Base-by-base conservation (phyloP, 2,329 filamentous ascomycete species). In the Cladorrhinum sp. region DNA sequence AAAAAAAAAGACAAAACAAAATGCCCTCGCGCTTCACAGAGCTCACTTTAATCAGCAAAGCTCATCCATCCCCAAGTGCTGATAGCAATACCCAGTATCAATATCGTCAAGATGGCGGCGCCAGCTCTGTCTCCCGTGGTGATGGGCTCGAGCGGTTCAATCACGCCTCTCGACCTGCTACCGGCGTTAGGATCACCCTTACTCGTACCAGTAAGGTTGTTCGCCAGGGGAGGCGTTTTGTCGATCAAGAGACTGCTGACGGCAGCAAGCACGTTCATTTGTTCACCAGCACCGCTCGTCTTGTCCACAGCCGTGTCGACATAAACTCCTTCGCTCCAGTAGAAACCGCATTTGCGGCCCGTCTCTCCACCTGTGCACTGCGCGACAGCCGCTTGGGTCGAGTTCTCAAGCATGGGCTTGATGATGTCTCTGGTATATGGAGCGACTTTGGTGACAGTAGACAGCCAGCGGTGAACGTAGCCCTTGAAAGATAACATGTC, bases 401-500 rank as follows among this genome's bases (percentile, higher is more conserved):
- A 88, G 0, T 75, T 80, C 59, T 77, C 75, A 6, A 92, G 77
- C 30, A 84, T 79, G 0, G 85, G 80, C 60, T 83, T 74, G 65
- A 92, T 86, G 16, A 70, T 75, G 1, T 79, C 73, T 46, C 74
- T 73, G 0, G 83, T 86, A 51, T 80, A 80, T 0, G 89, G 88
- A 0, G 85, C 86, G n/a, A 91, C 60, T 65, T 87, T 80, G 1
- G 84, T 81, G 1, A 83, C 79, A 21, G 82, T 79, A 3, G 83
- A 79, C 66, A 91, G 77, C 85, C 87, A 90, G 46, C 86, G 82
- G 66, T 86, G 80, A 18, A 90, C 77, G 61, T 87, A 86, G 42
- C 87, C 88, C 74, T 91, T 91, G 82, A 89, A 92, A 1, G 85
- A 84, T 62, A 84, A 74, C 79, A 92, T 89, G 68, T 94, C 91